phyloP scores from a whole-genome alignment of 768 basidiomycete genomes.

The Tulasnella calospora region DNA sequence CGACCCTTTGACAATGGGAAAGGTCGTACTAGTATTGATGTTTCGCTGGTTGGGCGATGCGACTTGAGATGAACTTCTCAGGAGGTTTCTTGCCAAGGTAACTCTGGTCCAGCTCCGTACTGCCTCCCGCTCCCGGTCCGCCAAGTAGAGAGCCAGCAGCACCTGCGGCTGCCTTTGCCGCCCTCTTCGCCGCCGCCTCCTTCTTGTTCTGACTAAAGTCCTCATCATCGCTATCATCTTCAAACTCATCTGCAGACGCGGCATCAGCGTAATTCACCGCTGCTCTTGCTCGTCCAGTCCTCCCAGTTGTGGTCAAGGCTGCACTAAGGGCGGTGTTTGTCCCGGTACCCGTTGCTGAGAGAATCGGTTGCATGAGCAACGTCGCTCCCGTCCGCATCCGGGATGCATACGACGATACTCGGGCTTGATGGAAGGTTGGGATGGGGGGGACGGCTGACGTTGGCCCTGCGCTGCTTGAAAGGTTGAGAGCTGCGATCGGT shows the following conservation, averaged over 20 bases:
- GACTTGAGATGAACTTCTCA: constrained; percentile 63
- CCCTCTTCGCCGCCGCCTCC: constrained; percentile 52
- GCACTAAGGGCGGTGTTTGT: constrained; percentile 34
- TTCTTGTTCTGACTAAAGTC: constrained; percentile 67
- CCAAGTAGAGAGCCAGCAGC: constrained; percentile 33
- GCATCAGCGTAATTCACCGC: constrained; percentile 82
- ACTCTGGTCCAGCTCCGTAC: constrained; percentile 69
- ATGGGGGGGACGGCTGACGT: constrained; percentile 33
- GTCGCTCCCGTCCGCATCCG: constrained; percentile 87
- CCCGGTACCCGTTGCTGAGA: constrained; percentile 37
- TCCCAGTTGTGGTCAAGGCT: constrained; percentile 37
- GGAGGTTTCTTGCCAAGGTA: constrained; percentile 87
- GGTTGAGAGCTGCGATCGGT: not conserved
- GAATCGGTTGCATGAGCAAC: constrained; percentile 83
- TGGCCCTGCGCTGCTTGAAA: not conserved
- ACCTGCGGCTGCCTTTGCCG: constrained; percentile 36
- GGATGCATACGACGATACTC: constrained; percentile 77
- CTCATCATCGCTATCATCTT: constrained; percentile 77
- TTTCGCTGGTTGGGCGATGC: constrained; percentile 51
- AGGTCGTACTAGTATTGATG: constrained; percentile 70
- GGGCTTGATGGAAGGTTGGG: constrained; percentile 61
- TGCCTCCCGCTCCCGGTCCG: constrained; percentile 52
- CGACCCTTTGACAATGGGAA: no score
- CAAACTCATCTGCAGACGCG: constrained; percentile 74
- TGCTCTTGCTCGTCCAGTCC: constrained; percentile 48